Conservation (phyloP, 2,329 filamentous ascomycete species). For the Colletotrichum musicola region DNA sequence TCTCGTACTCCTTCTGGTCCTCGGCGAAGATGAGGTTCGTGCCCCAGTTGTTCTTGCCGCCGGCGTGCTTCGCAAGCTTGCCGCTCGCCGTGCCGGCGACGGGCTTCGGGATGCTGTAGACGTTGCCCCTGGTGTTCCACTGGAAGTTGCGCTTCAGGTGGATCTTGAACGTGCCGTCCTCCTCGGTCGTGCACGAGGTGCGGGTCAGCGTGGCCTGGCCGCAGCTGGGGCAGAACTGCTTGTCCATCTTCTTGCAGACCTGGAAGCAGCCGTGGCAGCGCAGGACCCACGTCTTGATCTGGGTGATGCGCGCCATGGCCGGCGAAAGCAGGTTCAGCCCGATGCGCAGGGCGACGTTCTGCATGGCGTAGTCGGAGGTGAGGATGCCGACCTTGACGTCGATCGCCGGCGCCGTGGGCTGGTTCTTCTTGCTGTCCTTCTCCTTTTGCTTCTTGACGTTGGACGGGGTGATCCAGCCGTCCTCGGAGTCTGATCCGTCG, state of each 20-base stretch:
- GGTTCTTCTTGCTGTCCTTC: slow-evolving; percentile 66
- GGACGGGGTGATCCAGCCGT: slow-evolving; percentile 93
- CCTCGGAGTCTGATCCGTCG: slow-evolving; percentile 66
- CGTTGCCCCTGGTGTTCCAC: slow-evolving; percentile 93
- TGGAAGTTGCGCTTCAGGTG: slow-evolving; percentile 96
- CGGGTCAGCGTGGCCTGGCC: slow-evolving; percentile 89
- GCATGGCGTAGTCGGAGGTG: slow-evolving; percentile 97
- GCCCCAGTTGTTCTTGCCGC: slow-evolving; percentile 90
- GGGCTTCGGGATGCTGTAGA: slow-evolving; percentile 93
- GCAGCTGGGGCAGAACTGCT: slow-evolving; percentile 94
- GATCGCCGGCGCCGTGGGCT: slow-evolving; percentile 56
- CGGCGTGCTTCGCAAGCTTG: slow-evolving; percentile 72
- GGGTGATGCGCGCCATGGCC: slow-evolving; percentile 81
- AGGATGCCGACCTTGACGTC: slow-evolving; percentile 90
- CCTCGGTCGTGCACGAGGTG: slow-evolving; percentile 86
- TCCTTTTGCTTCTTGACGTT: slow-evolving; percentile 90
- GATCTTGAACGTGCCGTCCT: slow-evolving; percentile 83
- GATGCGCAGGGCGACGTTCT: slow-evolving; percentile 95
- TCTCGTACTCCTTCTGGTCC: slow-evolving; percentile 93
- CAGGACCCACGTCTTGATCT: slow-evolving; percentile 89
- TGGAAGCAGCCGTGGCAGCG: slow-evolving; percentile 95
- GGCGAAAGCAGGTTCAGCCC: slow-evolving; percentile 91
- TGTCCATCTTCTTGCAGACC: slow-evolving; percentile 83
- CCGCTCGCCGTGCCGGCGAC: slow-evolving; percentile 84
- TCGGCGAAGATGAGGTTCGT: slow-evolving; percentile 86